Evolutionary conservation across 179 eudicot species (phyloP), one percentile per base, ranked within the genome.

Genomic region (Carnegiea gigantea): DNA sequence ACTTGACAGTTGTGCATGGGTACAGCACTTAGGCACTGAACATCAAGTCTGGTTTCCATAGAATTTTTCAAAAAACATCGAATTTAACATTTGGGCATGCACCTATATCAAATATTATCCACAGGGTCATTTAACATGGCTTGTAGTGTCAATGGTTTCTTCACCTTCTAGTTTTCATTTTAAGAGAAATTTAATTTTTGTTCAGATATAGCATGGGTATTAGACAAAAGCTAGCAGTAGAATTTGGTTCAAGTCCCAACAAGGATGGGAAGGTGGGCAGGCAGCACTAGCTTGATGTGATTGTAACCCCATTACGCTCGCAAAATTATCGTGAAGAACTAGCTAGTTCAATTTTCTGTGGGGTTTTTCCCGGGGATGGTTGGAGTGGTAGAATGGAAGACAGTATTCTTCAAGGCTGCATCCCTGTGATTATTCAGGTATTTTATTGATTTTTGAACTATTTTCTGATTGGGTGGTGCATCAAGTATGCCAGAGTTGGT

Each of bases 301-400:
- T 94, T 59, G 99, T 94, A 79, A 92, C 94, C 21, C 90, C 96
- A 43, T 43, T 88, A 77, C 98, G 95, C 79, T 81, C 96, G 51
- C 87, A 86, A 6, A 83, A 86, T 82, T 96, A 96, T 82, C 86
- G 88, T 23, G 91, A 86, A 72, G 93, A 84, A 83, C 81, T 96
- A 80, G 97, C 98, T 20, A 90, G 85, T 83, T 94, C 99, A 30
- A 78, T 88, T 77, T 96, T 96, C 83, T 96, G 99, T 84, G 99
- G 99, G 64, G 99, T 92, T 73, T 84, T 96, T 85, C 99, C 99
- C 24, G 99, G 99, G 79, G 99, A 94, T 84, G 99, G 99, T 51
- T 96, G 99, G 99, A 96, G 99, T 78, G 99, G 99, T 85, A 91
- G 99, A 82, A 92, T 96, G 96, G 99, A 94, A 87, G 99, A 96